Conservation (phyloP, 371 early-diverging fungal species). For the Mortierella sp. region DNA sequence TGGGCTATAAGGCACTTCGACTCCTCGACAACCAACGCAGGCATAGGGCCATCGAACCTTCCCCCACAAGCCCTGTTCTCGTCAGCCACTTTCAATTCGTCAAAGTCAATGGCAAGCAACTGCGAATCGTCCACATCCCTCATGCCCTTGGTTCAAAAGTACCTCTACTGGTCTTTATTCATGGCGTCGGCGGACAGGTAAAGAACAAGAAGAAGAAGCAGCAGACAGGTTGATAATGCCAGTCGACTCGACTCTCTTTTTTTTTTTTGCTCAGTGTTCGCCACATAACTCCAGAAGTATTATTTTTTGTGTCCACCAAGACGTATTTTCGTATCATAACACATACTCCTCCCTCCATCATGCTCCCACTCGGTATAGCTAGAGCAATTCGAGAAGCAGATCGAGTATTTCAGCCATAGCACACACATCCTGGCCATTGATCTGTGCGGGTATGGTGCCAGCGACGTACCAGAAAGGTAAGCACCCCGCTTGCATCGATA, state of each 20-base stretch:
- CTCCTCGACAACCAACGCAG: constrained; percentile 13
- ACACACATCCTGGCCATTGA: constrained; percentile 80
- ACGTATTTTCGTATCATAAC: background rate
- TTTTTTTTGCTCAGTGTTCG: background rate
- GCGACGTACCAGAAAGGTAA: constrained; percentile 68
- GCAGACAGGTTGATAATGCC: background rate
- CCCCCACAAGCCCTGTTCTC: constrained; percentile 39
- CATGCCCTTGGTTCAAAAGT: constrained; percentile 77
- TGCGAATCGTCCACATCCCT: constrained; percentile 77
- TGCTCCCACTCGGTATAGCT: constrained; percentile 55
- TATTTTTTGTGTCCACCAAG: constrained; percentile 7
- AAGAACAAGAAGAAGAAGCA: constrained; percentile 9
- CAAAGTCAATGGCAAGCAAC: constrained; percentile 66
- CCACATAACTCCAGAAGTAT: background rate
- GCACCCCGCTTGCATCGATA: background rate
- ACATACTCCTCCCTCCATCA: background rate
- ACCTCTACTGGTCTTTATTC: constrained; percentile 78
- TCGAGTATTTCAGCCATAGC: constrained; percentile 76
- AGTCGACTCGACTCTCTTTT: background rate
- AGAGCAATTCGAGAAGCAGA: constrained; percentile 76
- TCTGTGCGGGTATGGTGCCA: constrained; percentile 76
- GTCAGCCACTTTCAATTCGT: constrained; percentile 65
- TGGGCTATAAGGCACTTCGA: constrained; percentile 33
- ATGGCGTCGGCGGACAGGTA: constrained; percentile 83
- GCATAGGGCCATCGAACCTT: constrained; percentile 22